These are phyloP conservation scores for Cystobasidium slooffiae DNA, from an alignment of 1,284 basidiomycete species.

Conservation along the genomic window DNA sequence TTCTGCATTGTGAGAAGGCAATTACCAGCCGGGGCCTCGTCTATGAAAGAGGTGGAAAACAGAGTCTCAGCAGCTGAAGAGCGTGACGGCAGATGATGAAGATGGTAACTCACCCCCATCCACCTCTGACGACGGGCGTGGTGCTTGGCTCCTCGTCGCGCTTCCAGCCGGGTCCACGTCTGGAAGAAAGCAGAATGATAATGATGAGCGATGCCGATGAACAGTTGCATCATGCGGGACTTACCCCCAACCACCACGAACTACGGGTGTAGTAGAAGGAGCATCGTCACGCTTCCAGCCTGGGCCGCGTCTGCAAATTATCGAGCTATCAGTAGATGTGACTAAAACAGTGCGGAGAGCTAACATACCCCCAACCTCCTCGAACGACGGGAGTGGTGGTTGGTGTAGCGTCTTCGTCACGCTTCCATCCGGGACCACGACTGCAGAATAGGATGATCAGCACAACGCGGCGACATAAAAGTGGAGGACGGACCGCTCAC, in stretches of 20 bases:
- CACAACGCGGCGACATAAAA: not conserved
- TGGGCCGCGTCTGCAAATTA: not conserved
- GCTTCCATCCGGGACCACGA: conserved; percentile 22
- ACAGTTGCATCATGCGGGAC: not conserved
- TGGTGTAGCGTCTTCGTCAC: conserved; percentile 7
- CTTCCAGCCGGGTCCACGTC: conserved; percentile 30
- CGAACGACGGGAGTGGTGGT: conserved; percentile 21
- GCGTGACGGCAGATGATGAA: not conserved
- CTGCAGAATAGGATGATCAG: not conserved
- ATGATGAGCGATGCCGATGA: not conserved
- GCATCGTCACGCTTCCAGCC: conserved; percentile 34
- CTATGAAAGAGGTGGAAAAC: not conserved
- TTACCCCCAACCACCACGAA: conserved; percentile 30
- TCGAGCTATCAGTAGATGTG: not conserved
- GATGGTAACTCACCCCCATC: conserved; percentile 21
- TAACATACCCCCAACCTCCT: conserved; percentile 28
- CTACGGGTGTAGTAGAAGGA: conserved; percentile 13
- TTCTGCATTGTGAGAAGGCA: too few species aligned
- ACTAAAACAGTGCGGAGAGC: not conserved
- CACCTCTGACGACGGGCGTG: conserved; percentile 20
- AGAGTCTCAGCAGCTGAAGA: too few species aligned
- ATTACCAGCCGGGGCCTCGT: conserved; percentile 14
- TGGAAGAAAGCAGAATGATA: not conserved
- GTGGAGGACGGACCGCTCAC: not conserved
- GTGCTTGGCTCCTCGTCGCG: conserved; percentile 23